phyloP scores from a whole-genome alignment of 129 eudicot genomes.

The Tanacetum coccineum region DNA sequence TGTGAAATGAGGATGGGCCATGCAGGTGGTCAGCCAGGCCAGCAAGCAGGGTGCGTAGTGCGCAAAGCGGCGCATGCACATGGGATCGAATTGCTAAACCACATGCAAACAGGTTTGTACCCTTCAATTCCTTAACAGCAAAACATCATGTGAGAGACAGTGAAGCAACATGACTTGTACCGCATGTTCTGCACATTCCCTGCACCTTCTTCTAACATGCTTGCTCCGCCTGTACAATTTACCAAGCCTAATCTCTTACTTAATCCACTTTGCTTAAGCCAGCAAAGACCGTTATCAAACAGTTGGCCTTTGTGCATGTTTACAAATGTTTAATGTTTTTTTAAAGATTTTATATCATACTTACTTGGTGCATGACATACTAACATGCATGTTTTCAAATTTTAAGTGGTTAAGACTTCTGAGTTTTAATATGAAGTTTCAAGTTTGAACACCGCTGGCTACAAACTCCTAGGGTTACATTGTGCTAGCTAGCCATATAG shows the following conservation, averaged over 20 bases:
- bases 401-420: no score
- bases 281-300: not conserved
- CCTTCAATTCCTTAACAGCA: no score
- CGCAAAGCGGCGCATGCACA: conserved; percentile 59
- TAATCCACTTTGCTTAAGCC: not conserved
- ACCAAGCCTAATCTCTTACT: not conserved
- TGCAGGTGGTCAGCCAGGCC: conserved; percentile 10
- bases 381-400: no score
- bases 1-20: conserved; percentile 69
- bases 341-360: no score
- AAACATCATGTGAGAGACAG: conserved; percentile 64
- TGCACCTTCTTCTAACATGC: conserved; percentile 43
- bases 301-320: not conserved
- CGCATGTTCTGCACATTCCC: conserved; percentile 90
- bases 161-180: conserved; percentile 59
- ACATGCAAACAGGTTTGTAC: conserved; percentile 32
- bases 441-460: no score
- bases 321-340: not conserved
- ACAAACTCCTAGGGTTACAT: no score
- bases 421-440: no score
- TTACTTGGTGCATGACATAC: no score
- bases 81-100: conserved; percentile 26
- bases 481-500: no score
- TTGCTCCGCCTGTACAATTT: conserved; percentile 5
- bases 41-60: conserved; percentile 39